Evolutionary conservation across 2,329 filamentous ascomycete genomes (phyloP).

Genomic region (Fusarium sp.): DNA sequence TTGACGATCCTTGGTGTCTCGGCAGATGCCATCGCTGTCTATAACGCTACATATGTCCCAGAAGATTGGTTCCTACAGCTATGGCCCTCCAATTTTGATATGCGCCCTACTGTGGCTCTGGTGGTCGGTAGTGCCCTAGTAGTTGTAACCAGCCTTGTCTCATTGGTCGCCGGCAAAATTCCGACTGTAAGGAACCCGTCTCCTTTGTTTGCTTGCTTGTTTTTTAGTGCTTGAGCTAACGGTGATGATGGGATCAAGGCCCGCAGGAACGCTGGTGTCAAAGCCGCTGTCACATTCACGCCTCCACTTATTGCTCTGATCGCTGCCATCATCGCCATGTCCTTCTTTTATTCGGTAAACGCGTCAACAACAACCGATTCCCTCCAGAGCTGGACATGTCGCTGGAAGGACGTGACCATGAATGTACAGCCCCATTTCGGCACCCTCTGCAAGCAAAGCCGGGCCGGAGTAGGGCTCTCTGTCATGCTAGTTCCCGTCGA

Average conservation of each 20-base stretch:
- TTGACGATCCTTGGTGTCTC: constrained; percentile 69
- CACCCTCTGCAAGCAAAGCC: constrained; percentile 70
- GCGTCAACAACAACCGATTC: constrained; percentile 67
- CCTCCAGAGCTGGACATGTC: constrained; percentile 74
- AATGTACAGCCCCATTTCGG: constrained; percentile 67
- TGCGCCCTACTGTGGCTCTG: constrained; percentile 70
- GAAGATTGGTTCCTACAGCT: constrained; percentile 66
- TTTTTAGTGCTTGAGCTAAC: constrained; percentile 36
- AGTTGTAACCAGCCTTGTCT: constrained; percentile 63
- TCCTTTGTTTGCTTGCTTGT: background rate
- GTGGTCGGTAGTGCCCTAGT: constrained; percentile 68
- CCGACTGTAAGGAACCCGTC: constrained; percentile 61
- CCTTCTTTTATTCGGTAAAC: constrained; percentile 72
- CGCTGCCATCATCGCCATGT: constrained; percentile 66
- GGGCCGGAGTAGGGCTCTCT: constrained; percentile 67
- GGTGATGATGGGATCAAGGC: constrained; percentile 36
- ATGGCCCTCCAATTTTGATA: constrained; percentile 72
- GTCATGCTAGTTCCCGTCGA: constrained; percentile 72
- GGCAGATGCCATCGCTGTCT: constrained; percentile 68
- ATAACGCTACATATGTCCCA: constrained; percentile 67
- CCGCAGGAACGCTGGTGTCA: constrained; percentile 37
- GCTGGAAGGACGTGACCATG: constrained; percentile 71
- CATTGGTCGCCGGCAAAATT: constrained; percentile 65
- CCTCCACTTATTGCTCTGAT: constrained; percentile 53
- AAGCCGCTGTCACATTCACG: constrained; percentile 44